These are phyloP conservation scores for Bjerkandera adusta DNA, from an alignment of 1,284 basidiomycete species.

Conservation along the genomic window DNA sequence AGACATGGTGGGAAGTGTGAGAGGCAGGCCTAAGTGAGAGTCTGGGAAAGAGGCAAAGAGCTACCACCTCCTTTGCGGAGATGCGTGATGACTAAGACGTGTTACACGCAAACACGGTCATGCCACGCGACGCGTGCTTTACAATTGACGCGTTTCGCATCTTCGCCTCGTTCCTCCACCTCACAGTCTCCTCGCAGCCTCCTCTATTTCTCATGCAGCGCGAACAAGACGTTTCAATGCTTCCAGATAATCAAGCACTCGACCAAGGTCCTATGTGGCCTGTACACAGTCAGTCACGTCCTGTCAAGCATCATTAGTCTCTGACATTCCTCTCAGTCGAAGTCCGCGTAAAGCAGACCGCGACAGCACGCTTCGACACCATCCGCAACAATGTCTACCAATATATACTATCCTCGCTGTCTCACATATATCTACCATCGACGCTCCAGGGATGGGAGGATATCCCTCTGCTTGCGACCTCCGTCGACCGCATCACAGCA, in stretches of 20 bases:
- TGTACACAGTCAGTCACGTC: constrained; percentile 49
- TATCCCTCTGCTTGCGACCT: constrained; percentile 63
- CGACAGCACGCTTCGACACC: constrained; percentile 70
- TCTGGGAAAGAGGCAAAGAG: too few relatives aligned
- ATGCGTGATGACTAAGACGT: too few relatives aligned
- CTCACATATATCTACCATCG: constrained; percentile 63
- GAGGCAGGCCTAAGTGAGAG: too few relatives aligned
- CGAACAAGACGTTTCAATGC: constrained; percentile 23
- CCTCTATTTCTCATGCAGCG: constrained; percentile 15
- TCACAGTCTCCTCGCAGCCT: neutral
- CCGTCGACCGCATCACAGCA: constrained; percentile 78
- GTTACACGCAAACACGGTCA: constrained; percentile 7
- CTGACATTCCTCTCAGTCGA: constrained; percentile 58
- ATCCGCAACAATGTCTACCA: constrained; percentile 62
- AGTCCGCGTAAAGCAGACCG: constrained; percentile 67
- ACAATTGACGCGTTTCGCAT: constrained; percentile 4
- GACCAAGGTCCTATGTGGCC: constrained; percentile 40
- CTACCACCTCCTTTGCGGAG: too few relatives aligned
- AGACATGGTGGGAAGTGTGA: constrained; percentile 3
- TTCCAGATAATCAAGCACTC: too few relatives aligned
- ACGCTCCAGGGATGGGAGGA: constrained; percentile 74
- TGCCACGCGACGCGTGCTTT: constrained; percentile 7
- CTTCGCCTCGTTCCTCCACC: neutral
- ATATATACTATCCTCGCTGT: constrained; percentile 59
- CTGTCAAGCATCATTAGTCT: neutral